phyloP scores from a whole-genome alignment of 768 basidiomycete species.

The Clitopilus passeckerianus region DNA sequence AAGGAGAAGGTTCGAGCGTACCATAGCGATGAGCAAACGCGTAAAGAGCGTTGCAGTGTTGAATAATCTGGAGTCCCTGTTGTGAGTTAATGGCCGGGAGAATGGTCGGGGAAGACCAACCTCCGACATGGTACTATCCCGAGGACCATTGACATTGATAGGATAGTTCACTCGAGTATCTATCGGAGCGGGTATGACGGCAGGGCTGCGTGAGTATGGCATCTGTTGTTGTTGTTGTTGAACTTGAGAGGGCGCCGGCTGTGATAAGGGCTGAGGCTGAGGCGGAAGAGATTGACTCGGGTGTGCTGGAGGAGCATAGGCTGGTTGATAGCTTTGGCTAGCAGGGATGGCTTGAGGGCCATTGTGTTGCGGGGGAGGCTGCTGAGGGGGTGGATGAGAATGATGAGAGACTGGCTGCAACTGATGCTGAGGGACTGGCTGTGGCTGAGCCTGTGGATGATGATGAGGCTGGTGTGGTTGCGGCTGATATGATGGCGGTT shows the following conservation, averaged over 20 bases:
- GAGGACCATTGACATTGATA: constrained; percentile 21
- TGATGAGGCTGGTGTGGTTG: constrained; percentile 12
- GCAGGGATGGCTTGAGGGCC: constrained; percentile 11
- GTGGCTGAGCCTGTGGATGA: constrained; percentile 14
- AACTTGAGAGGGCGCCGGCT: constrained; percentile 14
- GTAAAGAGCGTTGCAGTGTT: constrained; percentile 58
- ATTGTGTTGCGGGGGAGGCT: constrained; percentile 15
- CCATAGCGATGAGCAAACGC: constrained; percentile 66
- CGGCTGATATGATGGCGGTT: constrained; percentile 15
- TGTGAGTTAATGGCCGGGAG: constrained; percentile 4
- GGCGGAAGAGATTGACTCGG: constrained; percentile 16
- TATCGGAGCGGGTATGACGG: constrained; percentile 35
- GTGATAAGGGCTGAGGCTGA: constrained; percentile 11
- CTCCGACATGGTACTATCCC: constrained; percentile 37
- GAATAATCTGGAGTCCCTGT: constrained; percentile 44
- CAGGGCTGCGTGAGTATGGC: constrained; percentile 32
- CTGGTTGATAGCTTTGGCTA: constrained; percentile 11
- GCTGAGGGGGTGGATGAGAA: constrained; percentile 17
- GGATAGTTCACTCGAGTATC: constrained; percentile 33
- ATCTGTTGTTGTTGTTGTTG: constrained; percentile 18
- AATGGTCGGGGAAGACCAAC: constrained; percentile 19
- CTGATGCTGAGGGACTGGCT: constrained; percentile 3
- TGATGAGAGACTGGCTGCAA: constrained; percentile 10
- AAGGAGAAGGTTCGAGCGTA: constrained; percentile 21
- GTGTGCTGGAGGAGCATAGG: constrained; percentile 12